phyloP scores from a whole-genome alignment of 1,284 basidiomycete species.

The Peniophora sp. region DNA sequence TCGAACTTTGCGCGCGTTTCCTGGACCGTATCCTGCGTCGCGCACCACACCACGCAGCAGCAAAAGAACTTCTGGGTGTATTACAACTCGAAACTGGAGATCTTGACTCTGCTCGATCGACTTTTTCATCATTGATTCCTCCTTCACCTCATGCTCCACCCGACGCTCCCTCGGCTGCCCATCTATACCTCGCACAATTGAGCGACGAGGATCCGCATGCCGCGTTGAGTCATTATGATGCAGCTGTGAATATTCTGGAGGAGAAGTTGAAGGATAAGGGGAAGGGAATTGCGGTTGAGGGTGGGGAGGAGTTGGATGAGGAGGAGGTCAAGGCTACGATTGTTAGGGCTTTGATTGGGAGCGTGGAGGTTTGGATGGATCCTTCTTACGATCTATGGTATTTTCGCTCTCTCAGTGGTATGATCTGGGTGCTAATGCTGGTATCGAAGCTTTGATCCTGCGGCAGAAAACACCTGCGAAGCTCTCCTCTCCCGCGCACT shows the following conservation, averaged over 20 bases:
- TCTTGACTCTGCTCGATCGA: constrained; percentile 44
- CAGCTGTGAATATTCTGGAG: constrained; percentile 71
- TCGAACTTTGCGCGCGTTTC: constrained; percentile 73
- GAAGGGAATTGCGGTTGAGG: constrained; percentile 48
- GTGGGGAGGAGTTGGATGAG: constrained; percentile 37
- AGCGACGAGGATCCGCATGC: constrained; percentile 69
- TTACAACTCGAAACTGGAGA: constrained; percentile 75
- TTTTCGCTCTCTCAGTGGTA: too few relatives aligned
- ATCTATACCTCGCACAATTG: constrained; percentile 88
- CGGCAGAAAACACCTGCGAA: constrained; percentile 79
- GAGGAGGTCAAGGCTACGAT: constrained; percentile 65
- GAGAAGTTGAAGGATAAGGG: constrained; percentile 53
- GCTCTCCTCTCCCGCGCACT: constrained; percentile 66
- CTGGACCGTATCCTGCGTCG: constrained; percentile 62
- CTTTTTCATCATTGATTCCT: constrained; percentile 56
- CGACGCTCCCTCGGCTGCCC: constrained; percentile 71
- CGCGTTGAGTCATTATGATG: constrained; percentile 76
- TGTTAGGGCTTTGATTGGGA: constrained; percentile 80
- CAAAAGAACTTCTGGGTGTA: constrained; percentile 75
- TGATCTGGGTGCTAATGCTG: not conserved
- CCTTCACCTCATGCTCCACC: constrained; percentile 49
- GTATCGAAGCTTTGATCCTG: constrained; percentile 61
- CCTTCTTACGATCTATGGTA: constrained; percentile 83
- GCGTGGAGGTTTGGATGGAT: constrained; percentile 97
- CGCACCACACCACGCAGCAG: constrained; percentile 59